A percentile compares a stretch with the other conserved stretches of the same genome.
Conservation (phyloP, 169 alveolate genomes). For the Plasmodium fragile region DNA sequence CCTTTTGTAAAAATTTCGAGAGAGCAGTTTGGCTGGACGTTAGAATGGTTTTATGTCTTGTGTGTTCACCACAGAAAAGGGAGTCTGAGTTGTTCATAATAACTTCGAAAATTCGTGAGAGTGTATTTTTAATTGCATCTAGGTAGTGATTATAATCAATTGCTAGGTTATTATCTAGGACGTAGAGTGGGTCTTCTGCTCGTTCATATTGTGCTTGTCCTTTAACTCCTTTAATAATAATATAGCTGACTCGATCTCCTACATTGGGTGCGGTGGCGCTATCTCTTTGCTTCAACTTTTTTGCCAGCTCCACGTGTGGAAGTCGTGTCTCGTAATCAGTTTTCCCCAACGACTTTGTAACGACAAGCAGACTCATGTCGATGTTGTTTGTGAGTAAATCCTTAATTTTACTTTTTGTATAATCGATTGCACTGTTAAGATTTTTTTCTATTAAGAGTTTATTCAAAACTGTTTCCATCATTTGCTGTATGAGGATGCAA, state of each 20-base stretch:
- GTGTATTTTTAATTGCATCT: slow-evolving; percentile 95
- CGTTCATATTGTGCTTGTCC: slow-evolving; percentile 96
- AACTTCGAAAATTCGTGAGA: slow-evolving; percentile 94
- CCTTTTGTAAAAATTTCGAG: slow-evolving; percentile 92
- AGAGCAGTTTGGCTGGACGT: slow-evolving; percentile 87
- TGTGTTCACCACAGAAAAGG: slow-evolving; percentile 87
- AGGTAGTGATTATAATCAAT: slow-evolving; percentile 98
- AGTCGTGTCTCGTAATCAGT: slow-evolving; percentile 95
- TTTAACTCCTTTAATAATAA: slow-evolving; percentile 95
- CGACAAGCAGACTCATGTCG: slow-evolving; percentile 97
- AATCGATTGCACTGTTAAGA: slow-evolving; percentile 93
- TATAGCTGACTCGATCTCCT: slow-evolving; percentile 99
- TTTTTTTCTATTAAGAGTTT: slow-evolving; percentile 93
- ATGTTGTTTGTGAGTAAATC: slow-evolving; percentile 96
- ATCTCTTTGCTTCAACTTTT: slow-evolving; percentile 95
- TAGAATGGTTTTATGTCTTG: slow-evolving; percentile 78
- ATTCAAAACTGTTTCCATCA: slow-evolving; percentile 93
- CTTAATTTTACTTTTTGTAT: slow-evolving; percentile 82
- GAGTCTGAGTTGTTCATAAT: slow-evolving; percentile 94
- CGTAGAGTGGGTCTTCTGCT: slow-evolving; percentile 99
- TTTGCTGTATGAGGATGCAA: slow-evolving; percentile 96
- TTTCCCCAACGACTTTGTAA: slow-evolving; percentile 96
- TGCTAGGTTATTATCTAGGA: slow-evolving; percentile 95
- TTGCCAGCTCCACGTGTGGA: slow-evolving; percentile 99
- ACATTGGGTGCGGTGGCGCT: slow-evolving; percentile 97